These are phyloP conservation scores for Agrocybe chaxingu DNA, from an alignment of 768 basidiomycete species.

Conservation along the genomic window DNA sequence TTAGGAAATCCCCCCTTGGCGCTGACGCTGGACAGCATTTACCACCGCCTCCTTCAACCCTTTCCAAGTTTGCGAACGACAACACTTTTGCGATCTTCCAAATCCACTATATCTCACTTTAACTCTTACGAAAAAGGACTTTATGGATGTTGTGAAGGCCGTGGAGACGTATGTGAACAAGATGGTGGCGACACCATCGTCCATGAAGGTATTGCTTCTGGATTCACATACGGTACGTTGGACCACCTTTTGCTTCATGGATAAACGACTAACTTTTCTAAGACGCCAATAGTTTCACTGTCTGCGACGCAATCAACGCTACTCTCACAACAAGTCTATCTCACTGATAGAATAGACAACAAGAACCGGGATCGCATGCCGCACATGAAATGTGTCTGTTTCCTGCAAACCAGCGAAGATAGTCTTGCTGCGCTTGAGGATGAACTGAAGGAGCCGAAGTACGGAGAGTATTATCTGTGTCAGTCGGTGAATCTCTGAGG, in stretches of 20 bases:
- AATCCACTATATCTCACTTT: too few relatives aligned
- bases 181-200: constrained; percentile 77
- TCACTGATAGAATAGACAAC: constrained; percentile 98
- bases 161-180: constrained; percentile 91
- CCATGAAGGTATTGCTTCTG: constrained; percentile 95
- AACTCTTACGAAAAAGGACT: too few relatives aligned
- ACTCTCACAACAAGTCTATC: constrained; percentile 93
- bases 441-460: constrained; percentile 88
- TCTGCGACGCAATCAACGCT: constrained; percentile 92
- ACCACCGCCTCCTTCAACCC: too few relatives aligned
- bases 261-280: neutral
- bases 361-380: constrained; percentile 85
- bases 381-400: constrained; percentile 97
- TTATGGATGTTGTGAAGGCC: constrained; percentile 95
- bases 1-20: too few relatives aligned
- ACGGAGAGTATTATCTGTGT: constrained; percentile 99
- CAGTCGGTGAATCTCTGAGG: constrained; percentile 70
- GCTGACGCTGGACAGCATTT: too few relatives aligned
- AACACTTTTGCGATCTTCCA: too few relatives aligned
- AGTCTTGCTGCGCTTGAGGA: constrained; percentile 80
- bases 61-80: too few relatives aligned
- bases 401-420: constrained; percentile 78
- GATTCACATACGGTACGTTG: constrained; percentile 85
- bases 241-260: too few relatives aligned
- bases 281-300: constrained; percentile 95